These are phyloP conservation scores for Carex scoparia DNA, from an alignment of 176 grass and related monocot genomes.

Conservation along the genomic window DNA sequence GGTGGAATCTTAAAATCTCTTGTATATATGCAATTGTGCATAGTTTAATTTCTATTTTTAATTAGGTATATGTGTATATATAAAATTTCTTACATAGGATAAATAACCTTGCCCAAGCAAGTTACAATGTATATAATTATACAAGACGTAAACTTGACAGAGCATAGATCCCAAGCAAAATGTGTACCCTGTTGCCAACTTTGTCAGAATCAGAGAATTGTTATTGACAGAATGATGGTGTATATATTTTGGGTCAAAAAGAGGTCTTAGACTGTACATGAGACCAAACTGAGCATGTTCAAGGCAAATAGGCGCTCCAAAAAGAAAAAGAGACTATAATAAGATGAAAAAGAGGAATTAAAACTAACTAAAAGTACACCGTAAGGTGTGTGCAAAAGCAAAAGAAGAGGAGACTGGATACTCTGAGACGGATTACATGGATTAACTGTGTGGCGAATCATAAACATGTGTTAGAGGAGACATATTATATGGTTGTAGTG, in stretches of 20 bases:
- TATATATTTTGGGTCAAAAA: constrained; percentile 19
- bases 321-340: constrained; percentile 21
- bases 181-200: background rate
- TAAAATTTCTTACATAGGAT: background rate
- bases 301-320: background rate
- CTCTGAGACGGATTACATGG: background rate
- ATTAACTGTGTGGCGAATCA: background rate
- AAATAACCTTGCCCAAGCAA: too few species aligned
- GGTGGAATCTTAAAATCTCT: too few species aligned
- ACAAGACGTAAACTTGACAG: constrained; percentile 7
- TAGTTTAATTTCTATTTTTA: background rate
- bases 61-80: background rate
- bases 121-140: too few species aligned
- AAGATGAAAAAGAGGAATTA: background rate
- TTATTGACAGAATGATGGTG: constrained; percentile 24
- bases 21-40: background rate
- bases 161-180: constrained; percentile 25
- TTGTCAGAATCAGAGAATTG: constrained; percentile 26
- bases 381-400: background rate
- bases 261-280: background rate
- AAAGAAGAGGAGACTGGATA: background rate
- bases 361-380: background rate
- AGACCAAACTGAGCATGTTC: constrained; percentile 8
- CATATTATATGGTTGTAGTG: background rate
- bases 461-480: background rate